A percentile compares a stretch with the other conserved stretches of the same genome.
Conservation (phyloP, 2,329 filamentous ascomycete species). For the Rutstroemia sydowiana region DNA sequence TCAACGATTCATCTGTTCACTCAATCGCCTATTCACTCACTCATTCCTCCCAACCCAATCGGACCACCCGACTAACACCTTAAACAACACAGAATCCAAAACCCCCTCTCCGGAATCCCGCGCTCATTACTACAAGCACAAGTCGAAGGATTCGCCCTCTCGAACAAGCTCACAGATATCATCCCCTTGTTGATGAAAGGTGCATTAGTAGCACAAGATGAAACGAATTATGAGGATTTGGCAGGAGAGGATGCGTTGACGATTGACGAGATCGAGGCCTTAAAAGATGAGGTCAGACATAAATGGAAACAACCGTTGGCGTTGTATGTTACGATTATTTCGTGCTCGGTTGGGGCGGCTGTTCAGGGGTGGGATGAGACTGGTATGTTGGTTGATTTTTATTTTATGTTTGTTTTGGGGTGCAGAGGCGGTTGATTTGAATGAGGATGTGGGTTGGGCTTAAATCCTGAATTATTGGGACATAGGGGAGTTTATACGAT, state of each 20-base stretch:
- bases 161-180: constrained; percentile 51
- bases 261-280: constrained; percentile 47
- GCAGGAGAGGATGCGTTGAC: constrained; percentile 41
- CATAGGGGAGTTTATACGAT: no score
- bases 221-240: constrained; percentile 53
- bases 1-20: no score
- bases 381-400: background rate
- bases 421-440: no score
- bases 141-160: constrained; percentile 52
- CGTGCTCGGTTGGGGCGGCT: constrained; percentile 54
- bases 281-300: constrained; percentile 55
- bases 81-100: constrained; percentile 40
- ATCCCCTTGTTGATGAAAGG: constrained; percentile 56
- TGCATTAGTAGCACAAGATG: constrained; percentile 68
- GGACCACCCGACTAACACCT: background rate
- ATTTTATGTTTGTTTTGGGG: no score
- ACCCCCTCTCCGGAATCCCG: constrained; percentile 49
- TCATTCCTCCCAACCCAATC: background rate
- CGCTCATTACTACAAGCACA: constrained; percentile 42
- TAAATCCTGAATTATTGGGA: no score
- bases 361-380: constrained; percentile 39
- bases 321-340: constrained; percentile 2
- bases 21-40: no score
- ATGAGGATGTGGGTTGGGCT: no score
- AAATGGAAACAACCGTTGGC: constrained; percentile 62